phyloP scores from a whole-genome alignment of 805 yeast genomes.

The Yarrowia keelungensis region DNA sequence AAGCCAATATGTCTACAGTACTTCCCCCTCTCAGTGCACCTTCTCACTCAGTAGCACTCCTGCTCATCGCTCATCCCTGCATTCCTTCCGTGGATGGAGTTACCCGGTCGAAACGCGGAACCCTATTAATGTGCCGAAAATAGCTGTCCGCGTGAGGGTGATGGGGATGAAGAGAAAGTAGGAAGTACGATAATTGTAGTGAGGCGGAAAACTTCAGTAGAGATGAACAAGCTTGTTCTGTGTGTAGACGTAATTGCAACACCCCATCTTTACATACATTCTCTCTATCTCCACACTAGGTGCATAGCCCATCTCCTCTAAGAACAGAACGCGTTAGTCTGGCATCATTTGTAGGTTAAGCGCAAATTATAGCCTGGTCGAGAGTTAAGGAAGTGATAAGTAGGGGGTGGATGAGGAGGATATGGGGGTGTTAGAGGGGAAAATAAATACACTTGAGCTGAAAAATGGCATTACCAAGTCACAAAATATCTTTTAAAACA shows the following conservation, averaged over 20 bases:
- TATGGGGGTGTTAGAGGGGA: not conserved
- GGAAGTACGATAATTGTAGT: no score
- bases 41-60: not conserved
- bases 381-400: not conserved
- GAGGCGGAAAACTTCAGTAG: no score
- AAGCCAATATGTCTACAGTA: not conserved
- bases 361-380: slow-evolving; percentile 24
- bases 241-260: no score
- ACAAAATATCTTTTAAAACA: no score
- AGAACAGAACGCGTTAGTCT: slow-evolving; percentile 24
- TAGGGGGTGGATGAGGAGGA: no score
- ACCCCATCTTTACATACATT: no score
- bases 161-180: no score
- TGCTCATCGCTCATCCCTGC: slow-evolving; percentile 27
- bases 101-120: slow-evolving; percentile 17
- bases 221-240: no score
- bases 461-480: no score
- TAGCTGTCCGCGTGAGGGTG: slow-evolving; percentile 18
- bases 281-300: not conserved
- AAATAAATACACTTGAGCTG: not conserved
- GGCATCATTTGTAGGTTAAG: slow-evolving; percentile 29
- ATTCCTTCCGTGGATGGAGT: slow-evolving; percentile 4
- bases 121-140: slow-evolving; percentile 18
- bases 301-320: slow-evolving; percentile 27
- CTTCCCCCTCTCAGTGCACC: not conserved